Evolutionary conservation across 2,329 filamentous ascomycete genomes (phyloP), one percentile per base, ranked within the genome.

Genomic region (Thelonectria olida): DNA sequence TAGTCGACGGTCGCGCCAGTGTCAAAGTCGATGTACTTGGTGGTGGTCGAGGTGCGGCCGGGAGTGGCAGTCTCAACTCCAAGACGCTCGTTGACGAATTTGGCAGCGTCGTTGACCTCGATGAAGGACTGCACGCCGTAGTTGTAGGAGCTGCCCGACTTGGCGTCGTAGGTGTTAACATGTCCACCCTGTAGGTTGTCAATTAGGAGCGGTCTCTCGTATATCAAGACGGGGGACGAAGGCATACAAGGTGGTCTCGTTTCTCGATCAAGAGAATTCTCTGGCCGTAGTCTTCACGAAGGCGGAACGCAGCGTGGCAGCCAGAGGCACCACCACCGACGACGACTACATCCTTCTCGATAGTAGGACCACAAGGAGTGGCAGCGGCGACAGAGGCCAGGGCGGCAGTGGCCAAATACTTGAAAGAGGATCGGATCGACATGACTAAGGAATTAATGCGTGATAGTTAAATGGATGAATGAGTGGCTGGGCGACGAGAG

Each of bases 141-240:
- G 64, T 80, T 75, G 54, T 72, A 74, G 1, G 68, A 54, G 0
- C 49, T 64, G 15, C 73, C 74, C 2, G 73, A 78, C n/a, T 75
- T 69, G n/a, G 78, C 79, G 34, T 80, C 79, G 65, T 82, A 85
- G 9, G 81, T 84, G 20, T 82, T 72, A 6, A 81, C 79, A 63
- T 85, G 82, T 2, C 84, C 83, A 17, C 84, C 84, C 62, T 84
- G 66, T 25, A 7, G 7, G 4, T 20, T 4, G 10, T 48, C n/a
- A 36, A 48, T 63, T 28, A 56, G 44, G 15, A 19, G 3, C 6
- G 7, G 12, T n/a, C n/a, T n/a, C n/a, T n/a, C n/a, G 8, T 23
- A 54, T 2, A 7, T 28, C n/a, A 20, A 12, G 5, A 12, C 2
- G 7, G 8, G 31, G 12, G 17, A 9, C 9, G 7, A 7, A 17